phyloP scores from a whole-genome alignment of 495 filamentous ascomycete genomes.

The Hyaloscypha finlandica region DNA sequence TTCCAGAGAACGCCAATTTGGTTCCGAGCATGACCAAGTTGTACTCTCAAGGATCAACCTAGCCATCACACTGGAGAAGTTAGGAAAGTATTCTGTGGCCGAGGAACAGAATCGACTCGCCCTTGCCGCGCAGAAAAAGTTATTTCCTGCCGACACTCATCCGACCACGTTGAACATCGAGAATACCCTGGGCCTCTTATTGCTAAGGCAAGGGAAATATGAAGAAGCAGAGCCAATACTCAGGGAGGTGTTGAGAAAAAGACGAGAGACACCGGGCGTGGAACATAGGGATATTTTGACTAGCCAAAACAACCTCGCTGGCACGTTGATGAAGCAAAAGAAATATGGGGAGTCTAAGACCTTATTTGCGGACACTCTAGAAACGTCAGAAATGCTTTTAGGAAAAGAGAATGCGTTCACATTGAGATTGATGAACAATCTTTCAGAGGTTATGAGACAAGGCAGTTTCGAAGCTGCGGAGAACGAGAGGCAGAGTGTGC shows the following conservation, averaged over 20 bases:
- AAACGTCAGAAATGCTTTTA: background rate
- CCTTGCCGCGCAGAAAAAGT: background rate
- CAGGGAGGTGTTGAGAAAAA: conserved; percentile 25
- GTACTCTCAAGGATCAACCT: background rate
- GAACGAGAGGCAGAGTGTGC: too few species aligned
- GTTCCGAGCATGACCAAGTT: conserved; percentile 3
- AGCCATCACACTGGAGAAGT: conserved; percentile 3
- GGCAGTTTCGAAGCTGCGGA: background rate
- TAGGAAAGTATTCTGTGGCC: conserved; percentile 7
- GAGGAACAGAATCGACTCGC: background rate
- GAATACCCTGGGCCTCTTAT: background rate
- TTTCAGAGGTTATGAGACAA: conserved; percentile 7
- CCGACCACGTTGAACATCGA: background rate
- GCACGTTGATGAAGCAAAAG: background rate
- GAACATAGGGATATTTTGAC: conserved; percentile 13
- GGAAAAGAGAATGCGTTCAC: conserved; percentile 1
- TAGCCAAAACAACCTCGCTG: conserved; percentile 1
- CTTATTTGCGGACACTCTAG: background rate
- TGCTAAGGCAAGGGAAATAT: background rate
- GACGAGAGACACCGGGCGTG: conserved; percentile 28
- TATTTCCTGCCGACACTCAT: background rate
- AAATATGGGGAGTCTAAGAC: background rate
- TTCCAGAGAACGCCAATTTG: background rate
- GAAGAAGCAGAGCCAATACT: conserved; percentile 16
- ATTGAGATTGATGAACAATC: background rate